Percentiles rank a stretch among this genome's conserved stretches.
phyloP scores from a whole-genome alignment of 148 eudicot species.

The Spergularia marina region DNA sequence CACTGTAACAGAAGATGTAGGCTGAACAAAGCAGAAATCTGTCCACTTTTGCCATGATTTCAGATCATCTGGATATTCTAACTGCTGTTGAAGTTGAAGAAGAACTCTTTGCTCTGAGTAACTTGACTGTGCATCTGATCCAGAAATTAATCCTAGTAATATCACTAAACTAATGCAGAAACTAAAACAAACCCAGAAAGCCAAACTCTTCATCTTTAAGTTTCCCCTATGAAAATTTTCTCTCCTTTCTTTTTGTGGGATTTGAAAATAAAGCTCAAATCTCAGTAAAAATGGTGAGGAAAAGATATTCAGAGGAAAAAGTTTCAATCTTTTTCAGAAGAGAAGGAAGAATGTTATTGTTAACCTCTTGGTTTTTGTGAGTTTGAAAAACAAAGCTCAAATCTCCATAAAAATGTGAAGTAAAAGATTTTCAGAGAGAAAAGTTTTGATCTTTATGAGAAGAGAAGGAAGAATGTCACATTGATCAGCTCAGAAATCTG shows the following conservation, averaged over 20 bases:
- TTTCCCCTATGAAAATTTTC: not conserved
- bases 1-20: constrained; percentile 39
- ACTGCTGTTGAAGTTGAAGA: constrained; percentile 54
- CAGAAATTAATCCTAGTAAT: constrained; percentile 28
- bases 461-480: too few relatives aligned
- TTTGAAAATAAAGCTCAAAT: constrained; percentile 1
- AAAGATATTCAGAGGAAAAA: constrained; percentile 10
- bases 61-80: constrained; percentile 62
- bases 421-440: too few relatives aligned
- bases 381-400: too few relatives aligned
- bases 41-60: constrained; percentile 69
- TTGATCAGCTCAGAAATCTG: not conserved
- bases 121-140: constrained; percentile 47
- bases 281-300: constrained; percentile 14
- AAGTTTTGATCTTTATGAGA: too few relatives aligned
- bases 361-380: not conserved
- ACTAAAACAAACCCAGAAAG: constrained; percentile 24
- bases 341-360: constrained; percentile 16
- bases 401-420: too few relatives aligned
- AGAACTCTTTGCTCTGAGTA: constrained; percentile 53
- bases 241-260: not conserved
- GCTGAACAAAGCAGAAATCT: constrained; percentile 57
- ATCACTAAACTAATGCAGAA: constrained; percentile 31
- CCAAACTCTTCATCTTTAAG: constrained; percentile 32
- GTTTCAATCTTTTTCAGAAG: not conserved